A percentile compares a stretch with the other conserved stretches of the same genome.
Conservation (phyloP, 768 basidiomycete genomes). For the Russula compacta region DNA sequence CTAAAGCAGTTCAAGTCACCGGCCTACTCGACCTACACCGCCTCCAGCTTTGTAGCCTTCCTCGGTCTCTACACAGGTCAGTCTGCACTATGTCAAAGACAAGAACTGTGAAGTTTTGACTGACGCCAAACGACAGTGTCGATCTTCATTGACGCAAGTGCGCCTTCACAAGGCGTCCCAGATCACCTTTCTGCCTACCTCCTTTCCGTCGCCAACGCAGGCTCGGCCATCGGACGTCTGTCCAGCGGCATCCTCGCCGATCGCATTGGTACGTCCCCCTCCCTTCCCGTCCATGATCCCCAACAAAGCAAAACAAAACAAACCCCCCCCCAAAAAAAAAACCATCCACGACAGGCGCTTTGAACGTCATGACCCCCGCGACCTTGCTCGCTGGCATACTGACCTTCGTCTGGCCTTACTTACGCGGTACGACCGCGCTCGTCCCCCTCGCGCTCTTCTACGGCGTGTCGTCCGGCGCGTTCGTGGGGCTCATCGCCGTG, state of each 20-base stretch:
- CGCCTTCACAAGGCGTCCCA: conserved; percentile 39
- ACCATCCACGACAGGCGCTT: conserved; percentile 37
- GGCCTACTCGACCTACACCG: conserved; percentile 48
- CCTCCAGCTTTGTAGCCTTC: conserved; percentile 47
- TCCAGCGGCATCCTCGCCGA: conserved; percentile 47
- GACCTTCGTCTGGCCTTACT: conserved; percentile 68
- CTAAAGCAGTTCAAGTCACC: conserved; percentile 44
- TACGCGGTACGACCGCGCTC: conserved; percentile 33
- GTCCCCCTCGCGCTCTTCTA: conserved; percentile 52
- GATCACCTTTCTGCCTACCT: conserved; percentile 51
- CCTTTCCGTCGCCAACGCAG: conserved; percentile 58
- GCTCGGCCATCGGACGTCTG: conserved; percentile 54
- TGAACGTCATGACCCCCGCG: conserved; percentile 63
- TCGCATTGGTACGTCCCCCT: conserved; percentile 32
- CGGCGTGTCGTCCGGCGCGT: conserved; percentile 57
- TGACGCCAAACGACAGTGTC: conserved; percentile 33
- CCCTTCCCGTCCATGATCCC: too few relatives aligned
- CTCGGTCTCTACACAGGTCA: conserved; percentile 52
- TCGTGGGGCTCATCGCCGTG: conserved; percentile 44
- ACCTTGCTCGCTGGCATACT: conserved; percentile 45
- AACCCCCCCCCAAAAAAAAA: not conserved
- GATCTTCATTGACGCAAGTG: conserved; percentile 58
- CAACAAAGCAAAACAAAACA: too few relatives aligned
- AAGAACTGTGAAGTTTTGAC: not conserved
- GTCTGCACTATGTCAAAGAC: not conserved